These are phyloP conservation scores for Cardamine resedifolia DNA, from an alignment of 345 rosid species.

Conservation along the genomic window DNA sequence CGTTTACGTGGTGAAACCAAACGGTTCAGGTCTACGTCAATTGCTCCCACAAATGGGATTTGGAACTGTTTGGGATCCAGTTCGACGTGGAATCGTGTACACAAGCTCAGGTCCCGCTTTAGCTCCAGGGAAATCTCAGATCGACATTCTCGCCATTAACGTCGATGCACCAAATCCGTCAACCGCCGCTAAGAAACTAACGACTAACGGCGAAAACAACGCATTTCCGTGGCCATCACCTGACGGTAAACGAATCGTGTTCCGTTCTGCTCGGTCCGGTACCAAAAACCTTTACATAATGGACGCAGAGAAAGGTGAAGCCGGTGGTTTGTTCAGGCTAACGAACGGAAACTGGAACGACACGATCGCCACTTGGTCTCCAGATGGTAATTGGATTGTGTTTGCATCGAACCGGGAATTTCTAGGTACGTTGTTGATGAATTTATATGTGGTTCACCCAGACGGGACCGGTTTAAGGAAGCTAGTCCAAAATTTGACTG, in stretches of 20 bases:
- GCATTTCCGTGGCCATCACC: conserved; percentile 87
- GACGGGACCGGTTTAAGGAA: conserved; percentile 73
- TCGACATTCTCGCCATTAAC: conserved; percentile 63
- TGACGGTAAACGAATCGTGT: conserved; percentile 75
- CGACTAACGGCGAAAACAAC: conserved; percentile 64
- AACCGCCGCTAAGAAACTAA: conserved; percentile 46
- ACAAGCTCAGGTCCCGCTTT: conserved; percentile 69
- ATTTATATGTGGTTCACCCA: conserved; percentile 71
- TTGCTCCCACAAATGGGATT: conserved; percentile 53
- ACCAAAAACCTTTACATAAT: conserved; percentile 75
- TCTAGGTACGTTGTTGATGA: conserved; percentile 67
- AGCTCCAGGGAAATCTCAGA: conserved; percentile 49
- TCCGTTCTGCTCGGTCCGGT: conserved; percentile 76
- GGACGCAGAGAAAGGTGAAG: conserved; percentile 70
- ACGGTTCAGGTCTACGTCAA: conserved; percentile 60
- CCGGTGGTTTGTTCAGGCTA: conserved; percentile 51
- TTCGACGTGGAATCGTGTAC: conserved; percentile 59
- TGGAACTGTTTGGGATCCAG: conserved; percentile 75
- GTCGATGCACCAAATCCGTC: conserved; percentile 43
- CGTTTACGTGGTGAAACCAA: conserved; percentile 58
- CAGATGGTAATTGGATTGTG: conserved; percentile 69
- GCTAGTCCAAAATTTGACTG: conserved; percentile 56
- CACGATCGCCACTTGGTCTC: conserved; percentile 91
- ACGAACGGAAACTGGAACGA: conserved; percentile 83
- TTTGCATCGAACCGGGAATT: conserved; percentile 70